A percentile compares a stretch with the other conserved stretches of the same genome.
phyloP scores from a whole-genome alignment of 441 rosid species.

The Melastoma candidum region DNA sequence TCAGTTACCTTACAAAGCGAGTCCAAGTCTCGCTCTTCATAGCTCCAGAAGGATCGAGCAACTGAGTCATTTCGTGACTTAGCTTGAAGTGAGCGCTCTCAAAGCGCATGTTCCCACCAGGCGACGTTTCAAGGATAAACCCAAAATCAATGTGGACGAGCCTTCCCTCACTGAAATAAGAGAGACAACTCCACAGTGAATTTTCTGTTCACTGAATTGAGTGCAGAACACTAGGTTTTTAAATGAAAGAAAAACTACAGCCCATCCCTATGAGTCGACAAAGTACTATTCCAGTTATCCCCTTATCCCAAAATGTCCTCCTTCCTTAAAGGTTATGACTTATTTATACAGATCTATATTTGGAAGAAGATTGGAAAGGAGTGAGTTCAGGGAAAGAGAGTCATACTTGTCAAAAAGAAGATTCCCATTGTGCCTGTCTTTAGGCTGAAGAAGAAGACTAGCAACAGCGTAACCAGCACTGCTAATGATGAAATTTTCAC shows the following conservation, averaged over 20 bases:
- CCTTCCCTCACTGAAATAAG: constrained; percentile 57
- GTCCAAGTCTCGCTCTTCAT: constrained; percentile 95
- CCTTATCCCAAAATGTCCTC: too few species aligned
- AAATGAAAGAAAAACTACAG: too few species aligned
- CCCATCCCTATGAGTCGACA: too few species aligned
- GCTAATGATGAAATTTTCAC: constrained; percentile 86
- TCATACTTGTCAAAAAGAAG: constrained; percentile 85
- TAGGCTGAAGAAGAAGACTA: constrained; percentile 91
- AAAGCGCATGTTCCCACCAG: constrained; percentile 95
- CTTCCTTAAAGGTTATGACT: neutral
- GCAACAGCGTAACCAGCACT: constrained; percentile 99
- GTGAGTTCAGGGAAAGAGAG: constrained; percentile 9
- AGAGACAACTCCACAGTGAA: too few species aligned
- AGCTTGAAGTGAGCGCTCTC: constrained; percentile 98
- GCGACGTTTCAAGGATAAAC: constrained; percentile 90
- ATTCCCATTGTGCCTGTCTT: constrained; percentile 98
- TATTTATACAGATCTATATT: neutral
- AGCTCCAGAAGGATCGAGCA: constrained; percentile 86
- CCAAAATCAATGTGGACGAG: constrained; percentile 98
- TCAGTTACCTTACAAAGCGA: constrained; percentile 60
- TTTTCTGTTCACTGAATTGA: too few species aligned
- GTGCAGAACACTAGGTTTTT: too few species aligned
- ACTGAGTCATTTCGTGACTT: constrained; percentile 99
- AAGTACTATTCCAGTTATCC: too few species aligned
- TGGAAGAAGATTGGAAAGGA: constrained; percentile 4